Conservation (phyloP, 805 yeast genomes). For the Schizosaccharomyces octosporus region DNA sequence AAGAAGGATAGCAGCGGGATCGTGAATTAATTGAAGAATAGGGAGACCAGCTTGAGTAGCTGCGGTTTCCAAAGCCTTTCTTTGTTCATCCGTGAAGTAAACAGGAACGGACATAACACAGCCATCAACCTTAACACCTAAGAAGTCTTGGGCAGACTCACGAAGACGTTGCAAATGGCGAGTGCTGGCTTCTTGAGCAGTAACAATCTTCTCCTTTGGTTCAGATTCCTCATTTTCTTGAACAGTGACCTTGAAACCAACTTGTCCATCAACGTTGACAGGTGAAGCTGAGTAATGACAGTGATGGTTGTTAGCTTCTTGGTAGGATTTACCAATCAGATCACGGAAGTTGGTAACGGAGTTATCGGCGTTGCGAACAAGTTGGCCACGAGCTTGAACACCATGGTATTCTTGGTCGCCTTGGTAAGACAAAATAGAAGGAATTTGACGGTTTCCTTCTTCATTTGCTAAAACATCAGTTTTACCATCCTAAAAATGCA, state of each 20-base stretch:
- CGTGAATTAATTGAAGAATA: constrained; percentile 69
- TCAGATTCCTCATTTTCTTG: constrained; percentile 34
- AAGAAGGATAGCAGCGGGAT: constrained; percentile 75
- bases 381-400: constrained; percentile 78
- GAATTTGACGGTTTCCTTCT: constrained; percentile 93
- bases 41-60: constrained; percentile 50
- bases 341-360: constrained; percentile 86
- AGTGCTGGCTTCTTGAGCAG: constrained; percentile 48
- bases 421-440: constrained; percentile 74
- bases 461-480: constrained; percentile 96
- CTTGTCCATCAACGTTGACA: constrained; percentile 12
- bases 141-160: constrained; percentile 75
- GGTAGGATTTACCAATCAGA: constrained; percentile 53
- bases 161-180: constrained; percentile 68
- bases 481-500: constrained; percentile 43
- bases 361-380: constrained; percentile 68
- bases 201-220: constrained; percentile 9
- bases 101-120: constrained; percentile 82
- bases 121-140: constrained; percentile 58
- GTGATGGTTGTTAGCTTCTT: constrained; percentile 40
- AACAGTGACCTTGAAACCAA: constrained; percentile 23
- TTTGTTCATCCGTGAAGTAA: constrained; percentile 54
- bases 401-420: constrained; percentile 95
- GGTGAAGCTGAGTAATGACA: constrained; percentile 46
- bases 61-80: constrained; percentile 32